Percentiles rank a stretch among this genome's conserved stretches.
Conservation (phyloP, 2,329 filamentous ascomycete genomes). For the Colletotrichum caudatum region DNA sequence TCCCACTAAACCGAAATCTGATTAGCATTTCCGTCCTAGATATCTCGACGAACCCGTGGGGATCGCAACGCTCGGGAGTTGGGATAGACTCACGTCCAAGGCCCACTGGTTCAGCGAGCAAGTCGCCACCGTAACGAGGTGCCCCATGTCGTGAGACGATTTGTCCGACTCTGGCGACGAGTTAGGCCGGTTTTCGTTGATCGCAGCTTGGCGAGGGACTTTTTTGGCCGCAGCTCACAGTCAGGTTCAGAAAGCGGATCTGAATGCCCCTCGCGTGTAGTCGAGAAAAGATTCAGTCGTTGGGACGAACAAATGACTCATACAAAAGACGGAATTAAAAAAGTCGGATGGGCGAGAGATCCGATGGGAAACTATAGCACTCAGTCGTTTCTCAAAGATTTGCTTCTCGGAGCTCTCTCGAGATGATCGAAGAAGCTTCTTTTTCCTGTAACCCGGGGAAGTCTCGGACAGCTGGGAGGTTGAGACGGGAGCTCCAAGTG, state of each 20-base stretch:
- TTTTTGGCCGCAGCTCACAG: background rate
- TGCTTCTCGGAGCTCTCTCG: background rate
- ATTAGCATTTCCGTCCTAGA: background rate
- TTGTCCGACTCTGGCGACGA: background rate
- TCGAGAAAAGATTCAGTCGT: constrained; percentile 22
- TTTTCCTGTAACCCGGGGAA: background rate
- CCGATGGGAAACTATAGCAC: background rate
- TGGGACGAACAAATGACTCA: constrained; percentile 30
- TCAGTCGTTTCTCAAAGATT: background rate
- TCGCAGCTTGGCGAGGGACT: background rate
- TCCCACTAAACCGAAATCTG: constrained; percentile 48
- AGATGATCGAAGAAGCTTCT: background rate
- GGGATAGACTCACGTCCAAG: constrained; percentile 56
- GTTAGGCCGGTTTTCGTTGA: background rate
- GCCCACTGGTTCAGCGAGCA: constrained; percentile 56
- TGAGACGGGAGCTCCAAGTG: constrained; percentile 16
- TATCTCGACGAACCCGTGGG: background rate
- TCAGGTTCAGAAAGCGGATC: background rate
- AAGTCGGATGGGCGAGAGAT: background rate
- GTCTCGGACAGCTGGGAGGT: constrained; percentile 26
- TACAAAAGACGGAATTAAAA: background rate
- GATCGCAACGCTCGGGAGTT: constrained; percentile 47
- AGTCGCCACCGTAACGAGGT: constrained; percentile 51
- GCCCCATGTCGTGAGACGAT: constrained; percentile 27
- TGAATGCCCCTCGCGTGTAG: constrained; percentile 10